Base-by-base conservation (phyloP, 2,329 filamentous ascomycete genomes). In the Aspergillus hortae region DNA sequence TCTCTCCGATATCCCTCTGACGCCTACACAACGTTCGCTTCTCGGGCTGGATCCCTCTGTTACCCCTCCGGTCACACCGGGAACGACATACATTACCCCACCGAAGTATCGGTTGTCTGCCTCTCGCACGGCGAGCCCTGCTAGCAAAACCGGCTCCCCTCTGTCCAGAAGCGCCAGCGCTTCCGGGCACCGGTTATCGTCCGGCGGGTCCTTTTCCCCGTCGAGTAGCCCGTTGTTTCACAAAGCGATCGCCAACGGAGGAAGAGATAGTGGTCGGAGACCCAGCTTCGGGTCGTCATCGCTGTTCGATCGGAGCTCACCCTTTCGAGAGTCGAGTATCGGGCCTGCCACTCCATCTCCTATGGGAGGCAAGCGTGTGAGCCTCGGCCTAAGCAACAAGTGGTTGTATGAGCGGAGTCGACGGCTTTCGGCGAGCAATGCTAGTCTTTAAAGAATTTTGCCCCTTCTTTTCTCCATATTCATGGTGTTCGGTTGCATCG, bases 401-500 rank as follows among this genome's bases (percentile, higher is more conserved):
- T 97, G 92, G 92, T 72, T 96, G 54, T 97, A 96, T 67, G 90
- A 96, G 71, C 89, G 86, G 73, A 87, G 88, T 47, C 64, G 69
- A 41, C 63, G 67, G 25, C 57, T 72, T 21, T 74, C 71, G 33
- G 62, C 70, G 11, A 71, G 68, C 54, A 70, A 69, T 48, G 68
- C 69, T 32, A 60, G 67, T 51, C 60, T 69, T 56, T 71, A 51
- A 51, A 65, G 6, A 30, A 11, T 30, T 30, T 30, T 30, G 2
- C 27, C 7, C 27, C 27, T 43, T 35, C 5, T 17, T 17, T 42
- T 42, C 17, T 42, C 23, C 17, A 23, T 42, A 17, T 42, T 42
- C 19, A 12, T 42, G 40, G 40, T 42, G 40, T 42, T 42, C 17
- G 40, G 40, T 42, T 19, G 40, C 40, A 42, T 42, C 14, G 40